These are phyloP conservation scores for Kwoniella europaea DNA, from an alignment of 768 basidiomycete species.

Conservation along the genomic window DNA sequence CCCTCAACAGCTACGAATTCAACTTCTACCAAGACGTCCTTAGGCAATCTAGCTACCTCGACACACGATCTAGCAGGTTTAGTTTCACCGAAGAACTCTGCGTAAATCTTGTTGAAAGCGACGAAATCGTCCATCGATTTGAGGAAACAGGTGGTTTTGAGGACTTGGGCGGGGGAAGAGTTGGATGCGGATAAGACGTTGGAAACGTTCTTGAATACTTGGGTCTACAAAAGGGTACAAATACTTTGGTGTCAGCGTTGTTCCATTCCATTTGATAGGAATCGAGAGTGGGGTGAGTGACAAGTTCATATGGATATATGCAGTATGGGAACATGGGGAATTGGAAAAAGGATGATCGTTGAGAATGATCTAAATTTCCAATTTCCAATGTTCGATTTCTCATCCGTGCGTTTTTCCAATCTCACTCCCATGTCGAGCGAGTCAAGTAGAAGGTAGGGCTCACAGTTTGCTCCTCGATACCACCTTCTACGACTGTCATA, in stretches of 20 bases:
- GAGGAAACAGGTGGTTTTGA: constrained; percentile 93
- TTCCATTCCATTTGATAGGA: not conserved
- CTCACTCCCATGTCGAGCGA: not conserved
- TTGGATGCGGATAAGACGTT: constrained; percentile 82
- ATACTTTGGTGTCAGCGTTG: not conserved
- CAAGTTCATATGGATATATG: not conserved
- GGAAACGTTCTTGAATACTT: constrained; percentile 83
- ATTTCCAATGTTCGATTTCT: not conserved
- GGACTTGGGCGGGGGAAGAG: constrained; percentile 76
- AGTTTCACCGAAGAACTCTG: constrained; percentile 81
- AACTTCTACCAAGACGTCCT: constrained; percentile 88
- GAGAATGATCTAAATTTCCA: not conserved
- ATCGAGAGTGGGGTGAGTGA: not conserved
- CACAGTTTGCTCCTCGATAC: constrained; percentile 74
- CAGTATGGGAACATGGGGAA: no score
- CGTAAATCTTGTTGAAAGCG: constrained; percentile 79
- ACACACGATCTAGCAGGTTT: constrained; percentile 93
- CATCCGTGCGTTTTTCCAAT: constrained; percentile 1
- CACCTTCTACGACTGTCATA: constrained; percentile 74
- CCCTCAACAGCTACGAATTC: constrained; percentile 62
- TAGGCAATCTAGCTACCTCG: constrained; percentile 79
- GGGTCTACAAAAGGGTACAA: constrained; percentile 58
- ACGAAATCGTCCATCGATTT: constrained; percentile 91
- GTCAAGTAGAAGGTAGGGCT: constrained; percentile 14
- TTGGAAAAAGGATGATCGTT: not conserved